A percentile compares a stretch with the other conserved stretches of the same genome.
Evolutionary conservation across 1,139 yeast genomes (phyloP).

Genomic region (Taphrina pruni): DNA sequence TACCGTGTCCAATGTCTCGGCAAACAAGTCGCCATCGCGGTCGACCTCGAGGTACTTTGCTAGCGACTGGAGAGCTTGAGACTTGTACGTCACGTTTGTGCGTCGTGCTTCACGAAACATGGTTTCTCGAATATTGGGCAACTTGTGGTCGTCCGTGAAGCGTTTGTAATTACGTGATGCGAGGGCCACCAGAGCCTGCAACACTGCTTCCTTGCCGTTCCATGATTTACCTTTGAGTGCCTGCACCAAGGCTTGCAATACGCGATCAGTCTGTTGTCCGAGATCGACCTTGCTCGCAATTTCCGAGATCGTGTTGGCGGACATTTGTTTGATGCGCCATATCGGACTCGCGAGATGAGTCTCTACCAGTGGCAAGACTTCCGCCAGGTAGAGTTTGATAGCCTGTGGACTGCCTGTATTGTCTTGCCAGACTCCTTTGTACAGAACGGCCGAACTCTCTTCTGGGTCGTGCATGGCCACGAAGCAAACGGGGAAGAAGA

Average conservation of each 20-base stretch:
- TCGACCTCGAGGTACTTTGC: conserved; percentile 40
- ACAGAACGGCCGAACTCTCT: conserved; percentile 57
- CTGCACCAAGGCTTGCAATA: conserved; percentile 64
- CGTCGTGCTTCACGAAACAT: conserved; percentile 69
- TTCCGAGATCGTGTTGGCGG: conserved; percentile 72
- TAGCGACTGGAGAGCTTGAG: conserved; percentile 38
- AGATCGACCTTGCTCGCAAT: conserved; percentile 47
- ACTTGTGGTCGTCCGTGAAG: conserved; percentile 49
- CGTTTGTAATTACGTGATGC: conserved; percentile 56
- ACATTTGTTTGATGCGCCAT: conserved; percentile 70
- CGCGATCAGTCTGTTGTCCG: conserved; percentile 47
- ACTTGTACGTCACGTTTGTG: conserved; percentile 69
- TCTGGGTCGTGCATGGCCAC: conserved; percentile 72
- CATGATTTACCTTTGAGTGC: conserved; percentile 82
- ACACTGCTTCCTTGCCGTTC: conserved; percentile 81
- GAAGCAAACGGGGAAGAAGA: conserved; percentile 77
- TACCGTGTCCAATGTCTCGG: conserved; percentile 15
- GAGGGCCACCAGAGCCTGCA: conserved; percentile 71
- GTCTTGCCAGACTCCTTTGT: conserved; percentile 78
- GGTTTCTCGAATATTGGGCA: conserved; percentile 55
- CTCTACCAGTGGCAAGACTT: conserved; percentile 62
- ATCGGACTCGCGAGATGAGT: conserved; percentile 62
- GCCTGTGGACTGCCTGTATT: conserved; percentile 75
- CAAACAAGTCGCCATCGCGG: conserved; percentile 16
- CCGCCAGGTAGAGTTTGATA: conserved; percentile 71